A percentile compares a stretch with the other conserved stretches of the same genome.
Evolutionary conservation across 1,284 basidiomycete species (phyloP).

Genomic region (Fomitopsis palustris): DNA sequence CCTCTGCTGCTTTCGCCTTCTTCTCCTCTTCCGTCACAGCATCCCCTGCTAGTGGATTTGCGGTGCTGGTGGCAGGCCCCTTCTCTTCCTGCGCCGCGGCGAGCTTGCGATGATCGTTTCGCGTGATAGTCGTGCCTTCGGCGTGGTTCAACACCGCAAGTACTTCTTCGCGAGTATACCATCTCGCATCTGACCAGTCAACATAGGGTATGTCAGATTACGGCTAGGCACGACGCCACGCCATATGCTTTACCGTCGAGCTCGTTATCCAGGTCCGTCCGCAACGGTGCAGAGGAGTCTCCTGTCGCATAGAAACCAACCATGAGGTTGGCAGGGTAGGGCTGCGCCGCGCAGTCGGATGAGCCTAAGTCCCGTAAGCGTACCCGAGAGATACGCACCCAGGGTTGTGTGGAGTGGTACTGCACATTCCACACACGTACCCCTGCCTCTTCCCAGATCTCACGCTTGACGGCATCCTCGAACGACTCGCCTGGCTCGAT

Average conservation of each 20-base stretch:
- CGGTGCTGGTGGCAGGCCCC: constrained; percentile 7
- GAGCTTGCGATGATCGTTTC: constrained; percentile 58
- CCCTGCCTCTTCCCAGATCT: constrained; percentile 95
- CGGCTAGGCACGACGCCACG: background rate
- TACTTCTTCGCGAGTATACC: constrained; percentile 80
- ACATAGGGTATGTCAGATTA: background rate
- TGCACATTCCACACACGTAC: constrained; percentile 79
- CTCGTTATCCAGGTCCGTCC: constrained; percentile 92
- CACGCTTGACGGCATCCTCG: constrained; percentile 90
- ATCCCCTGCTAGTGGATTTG: constrained; percentile 9
- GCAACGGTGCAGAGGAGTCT: constrained; percentile 70
- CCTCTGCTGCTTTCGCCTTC: constrained; percentile 7
- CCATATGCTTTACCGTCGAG: constrained; percentile 61
- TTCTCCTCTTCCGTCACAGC: constrained; percentile 3
- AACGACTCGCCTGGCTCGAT: constrained; percentile 93
- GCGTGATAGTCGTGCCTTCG: constrained; percentile 50
- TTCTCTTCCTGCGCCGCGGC: constrained; percentile 30
- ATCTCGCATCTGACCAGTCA: constrained; percentile 68
- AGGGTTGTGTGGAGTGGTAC: constrained; percentile 87
- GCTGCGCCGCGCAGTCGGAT: constrained; percentile 41
- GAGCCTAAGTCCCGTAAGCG: background rate
- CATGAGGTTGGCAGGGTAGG: constrained; percentile 90
- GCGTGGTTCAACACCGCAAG: constrained; percentile 57
- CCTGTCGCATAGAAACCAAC: constrained; percentile 84
- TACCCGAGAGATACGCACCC: constrained; percentile 44